Percentiles rank a stretch among this genome's conserved stretches.
Evolutionary conservation across 1,139 yeast species (phyloP).

Genomic region (Zygoascus sp.): DNA sequence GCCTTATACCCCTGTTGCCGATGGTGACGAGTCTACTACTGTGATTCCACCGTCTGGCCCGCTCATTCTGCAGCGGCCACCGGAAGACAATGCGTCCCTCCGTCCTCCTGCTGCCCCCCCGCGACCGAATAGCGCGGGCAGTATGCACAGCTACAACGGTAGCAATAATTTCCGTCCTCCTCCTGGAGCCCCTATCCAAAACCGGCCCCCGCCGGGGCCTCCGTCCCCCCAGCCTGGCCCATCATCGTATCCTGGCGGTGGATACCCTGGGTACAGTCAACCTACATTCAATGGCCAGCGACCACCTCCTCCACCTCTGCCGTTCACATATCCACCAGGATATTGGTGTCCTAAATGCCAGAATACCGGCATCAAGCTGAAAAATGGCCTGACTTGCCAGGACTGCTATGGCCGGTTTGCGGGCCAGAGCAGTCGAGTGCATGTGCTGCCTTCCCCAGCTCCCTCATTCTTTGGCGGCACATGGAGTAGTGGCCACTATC

Average conservation of each 20-base stretch:
- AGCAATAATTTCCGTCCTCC: conserved; percentile 1
- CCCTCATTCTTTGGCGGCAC: conserved; percentile 14
- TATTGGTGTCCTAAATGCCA: conserved; percentile 65
- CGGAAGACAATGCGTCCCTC: conserved; percentile 7
- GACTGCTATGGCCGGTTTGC: conserved; percentile 69
- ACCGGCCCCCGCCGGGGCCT: conserved; percentile 11
- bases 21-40: conserved; percentile 17
- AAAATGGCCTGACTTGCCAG: conserved; percentile 63
- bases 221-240: conserved; percentile 13
- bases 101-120: conserved; percentile 10
- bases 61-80: conserved; percentile 12
- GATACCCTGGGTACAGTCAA: conserved; percentile 17
- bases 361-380: conserved; percentile 67
- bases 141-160: background rate
- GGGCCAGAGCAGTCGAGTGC: conserved; percentile 28
- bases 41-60: conserved; percentile 16
- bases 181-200: background rate
- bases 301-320: conserved; percentile 38
- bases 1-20: conserved; percentile 25
- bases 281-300: conserved; percentile 10
- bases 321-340: conserved; percentile 64
- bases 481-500: background rate
- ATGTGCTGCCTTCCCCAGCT: conserved; percentile 10
- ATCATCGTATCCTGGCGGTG: conserved; percentile 9
- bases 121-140: background rate